phyloP scores from a whole-genome alignment of 2,329 filamentous ascomycete species.

The Xylaria hypoxylon region DNA sequence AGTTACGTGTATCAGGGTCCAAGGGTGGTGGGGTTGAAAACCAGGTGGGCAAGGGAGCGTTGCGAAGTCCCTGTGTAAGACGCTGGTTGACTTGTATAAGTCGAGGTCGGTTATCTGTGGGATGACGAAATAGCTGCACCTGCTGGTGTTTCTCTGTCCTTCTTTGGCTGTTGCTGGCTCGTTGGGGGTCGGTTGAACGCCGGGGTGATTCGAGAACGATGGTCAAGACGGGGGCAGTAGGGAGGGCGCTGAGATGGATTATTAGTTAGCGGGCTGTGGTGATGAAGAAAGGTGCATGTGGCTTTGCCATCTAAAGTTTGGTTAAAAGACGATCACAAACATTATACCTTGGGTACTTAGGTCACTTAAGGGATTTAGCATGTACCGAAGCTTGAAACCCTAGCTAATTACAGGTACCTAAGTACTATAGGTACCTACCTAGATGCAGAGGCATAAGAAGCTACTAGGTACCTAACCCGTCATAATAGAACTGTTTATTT shows the following conservation, averaged over 20 bases:
- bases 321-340: conserved; percentile 16
- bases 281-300: conserved; percentile 11
- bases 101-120: conserved; percentile 29
- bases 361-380: background rate
- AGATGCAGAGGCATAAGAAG: too few species aligned
- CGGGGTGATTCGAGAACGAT: conserved; percentile 17
- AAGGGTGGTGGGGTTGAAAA: conserved; percentile 26
- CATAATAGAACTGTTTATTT: too few species aligned
- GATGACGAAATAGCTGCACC: conserved; percentile 38
- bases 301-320: conserved; percentile 14
- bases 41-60: conserved; percentile 8
- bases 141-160: conserved; percentile 12
- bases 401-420: background rate
- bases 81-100: background rate
- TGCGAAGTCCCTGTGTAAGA: conserved; percentile 9
- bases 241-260: background rate
- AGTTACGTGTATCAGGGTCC: conserved; percentile 3
- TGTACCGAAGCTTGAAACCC: conserved; percentile 5
- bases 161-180: conserved; percentile 18
- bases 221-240: background rate
- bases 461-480: too few species aligned
- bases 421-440: too few species aligned
- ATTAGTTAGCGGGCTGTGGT: conserved; percentile 9
- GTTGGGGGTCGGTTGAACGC: conserved; percentile 4
- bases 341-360: background rate